A percentile compares a stretch with the other conserved stretches of the same genome.
phyloP scores from a whole-genome alignment of 768 basidiomycete genomes.

The Mycena indigotica region DNA sequence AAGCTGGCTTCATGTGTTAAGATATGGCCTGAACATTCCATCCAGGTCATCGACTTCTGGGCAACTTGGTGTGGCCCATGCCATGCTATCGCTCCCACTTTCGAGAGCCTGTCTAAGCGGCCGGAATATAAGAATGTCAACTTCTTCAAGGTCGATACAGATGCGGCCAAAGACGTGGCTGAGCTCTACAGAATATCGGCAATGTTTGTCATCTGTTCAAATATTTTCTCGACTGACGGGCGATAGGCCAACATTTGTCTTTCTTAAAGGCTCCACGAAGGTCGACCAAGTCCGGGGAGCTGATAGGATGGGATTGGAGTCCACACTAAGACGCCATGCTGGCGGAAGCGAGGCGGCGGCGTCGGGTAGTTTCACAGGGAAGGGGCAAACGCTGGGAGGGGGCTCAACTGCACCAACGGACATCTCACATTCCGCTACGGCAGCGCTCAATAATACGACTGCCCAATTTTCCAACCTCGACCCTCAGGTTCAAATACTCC shows the following conservation, averaged over 20 bases:
- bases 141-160: slow-evolving; percentile 85
- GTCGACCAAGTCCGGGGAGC: slow-evolving; percentile 77
- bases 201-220: slow-evolving; percentile 52
- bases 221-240: neutral
- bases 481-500: slow-evolving; percentile 49
- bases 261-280: slow-evolving; percentile 66
- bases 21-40: slow-evolving; percentile 5
- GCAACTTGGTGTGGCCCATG: slow-evolving; percentile 90
- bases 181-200: slow-evolving; percentile 62
- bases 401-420: slow-evolving; percentile 44
- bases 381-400: slow-evolving; percentile 75
- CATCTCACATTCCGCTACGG: slow-evolving; percentile 36
- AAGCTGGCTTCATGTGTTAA: neutral
- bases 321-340: slow-evolving; percentile 56
- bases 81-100: slow-evolving; percentile 76
- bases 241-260: slow-evolving; percentile 80
- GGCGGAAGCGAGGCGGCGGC: slow-evolving; percentile 36
- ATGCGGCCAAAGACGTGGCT: slow-evolving; percentile 71
- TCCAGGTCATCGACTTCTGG: slow-evolving; percentile 83
- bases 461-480: slow-evolving; percentile 54
- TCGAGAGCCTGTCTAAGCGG: slow-evolving; percentile 62
- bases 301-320: slow-evolving; percentile 63
- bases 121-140: slow-evolving; percentile 66
- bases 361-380: slow-evolving; percentile 59
- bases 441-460: slow-evolving; percentile 39